Percentiles rank a stretch among this genome's conserved stretches.
Conservation (phyloP, 1,284 basidiomycete species). For the Kwoniella shivajii region DNA sequence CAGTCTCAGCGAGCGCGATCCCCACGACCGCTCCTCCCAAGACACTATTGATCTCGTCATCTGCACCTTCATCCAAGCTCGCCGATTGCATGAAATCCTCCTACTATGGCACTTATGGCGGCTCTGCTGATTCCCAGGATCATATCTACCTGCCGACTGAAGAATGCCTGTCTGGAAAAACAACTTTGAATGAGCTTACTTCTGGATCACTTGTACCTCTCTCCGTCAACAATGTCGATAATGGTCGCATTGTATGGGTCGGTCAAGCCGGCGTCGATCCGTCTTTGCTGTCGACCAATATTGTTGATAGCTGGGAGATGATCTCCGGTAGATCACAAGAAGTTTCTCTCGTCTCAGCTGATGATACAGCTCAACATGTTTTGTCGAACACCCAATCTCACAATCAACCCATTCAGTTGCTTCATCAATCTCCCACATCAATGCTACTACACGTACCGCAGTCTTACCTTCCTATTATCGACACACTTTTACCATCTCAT, state of each 20-base stretch:
- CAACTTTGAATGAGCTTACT: slow-evolving; percentile 33
- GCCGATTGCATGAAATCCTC: slow-evolving; percentile 14
- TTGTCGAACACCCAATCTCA: neutral
- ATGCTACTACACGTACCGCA: slow-evolving; percentile 41
- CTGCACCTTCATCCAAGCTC: neutral
- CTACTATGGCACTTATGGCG: slow-evolving; percentile 24
- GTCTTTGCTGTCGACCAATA: neutral
- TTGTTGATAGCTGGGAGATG: slow-evolving; percentile 9
- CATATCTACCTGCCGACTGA: slow-evolving; percentile 21
- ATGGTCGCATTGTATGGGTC: slow-evolving; percentile 42
- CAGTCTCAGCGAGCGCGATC: neutral
- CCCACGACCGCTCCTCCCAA: neutral
- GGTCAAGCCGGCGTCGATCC: slow-evolving; percentile 41
- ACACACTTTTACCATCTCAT: slow-evolving; percentile 48
- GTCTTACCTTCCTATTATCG: slow-evolving; percentile 39
- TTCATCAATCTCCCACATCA: slow-evolving; percentile 32
- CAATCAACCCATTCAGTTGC: slow-evolving; percentile 14
- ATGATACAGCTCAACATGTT: slow-evolving; percentile 1
- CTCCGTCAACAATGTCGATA: slow-evolving; percentile 1
- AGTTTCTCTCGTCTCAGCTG: neutral
- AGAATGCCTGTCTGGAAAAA: slow-evolving; percentile 9
- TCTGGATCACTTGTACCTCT: slow-evolving; percentile 26
- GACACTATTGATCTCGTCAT: slow-evolving; percentile 9
- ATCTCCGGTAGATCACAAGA: slow-evolving; percentile 10
- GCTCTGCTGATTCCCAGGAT: slow-evolving; percentile 8